Percentiles rank a stretch among this genome's conserved stretches.
These are phyloP conservation scores for Setaria viridis DNA, from an alignment of 202 grass and related monocot species.

Conservation along the genomic window DNA sequence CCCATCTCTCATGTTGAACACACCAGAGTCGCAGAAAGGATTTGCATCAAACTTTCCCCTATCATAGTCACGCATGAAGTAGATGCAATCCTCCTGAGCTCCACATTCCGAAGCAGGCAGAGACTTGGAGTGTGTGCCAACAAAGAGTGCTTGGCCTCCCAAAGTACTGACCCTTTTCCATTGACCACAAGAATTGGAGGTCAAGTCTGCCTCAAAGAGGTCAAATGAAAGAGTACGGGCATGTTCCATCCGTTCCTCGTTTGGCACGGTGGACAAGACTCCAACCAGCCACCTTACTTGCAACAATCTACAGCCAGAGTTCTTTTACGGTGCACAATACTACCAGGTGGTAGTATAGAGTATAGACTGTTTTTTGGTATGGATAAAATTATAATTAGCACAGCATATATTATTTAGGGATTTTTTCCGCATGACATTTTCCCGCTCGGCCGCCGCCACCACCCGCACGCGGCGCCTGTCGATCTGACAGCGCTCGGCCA, in stretches of 20 bases:
- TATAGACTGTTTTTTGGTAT: too few species aligned
- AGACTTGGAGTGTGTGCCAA: neutral
- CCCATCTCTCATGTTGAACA: neutral
- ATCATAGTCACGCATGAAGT: neutral
- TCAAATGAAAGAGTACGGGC: neutral
- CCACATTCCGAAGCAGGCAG: neutral
- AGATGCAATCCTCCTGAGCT: neutral
- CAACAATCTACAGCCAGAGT: neutral
- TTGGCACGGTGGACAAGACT: neutral
- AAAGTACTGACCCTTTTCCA: neutral
- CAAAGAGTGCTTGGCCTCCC: neutral
- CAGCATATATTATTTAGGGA: too few species aligned
- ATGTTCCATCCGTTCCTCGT: neutral
- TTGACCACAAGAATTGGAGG: too few species aligned
- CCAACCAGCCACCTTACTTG: neutral
- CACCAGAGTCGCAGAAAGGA: neutral
- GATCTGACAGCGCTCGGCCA: too few species aligned
- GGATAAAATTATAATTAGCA: too few species aligned
- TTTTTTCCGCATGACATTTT: too few species aligned
- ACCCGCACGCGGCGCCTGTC: too few species aligned
- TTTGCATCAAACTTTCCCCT: neutral
- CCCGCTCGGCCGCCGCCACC: too few species aligned
- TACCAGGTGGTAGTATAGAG: too few species aligned
- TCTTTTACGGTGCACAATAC: too few species aligned
- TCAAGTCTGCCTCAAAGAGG: neutral